These are phyloP conservation scores for Taxillus chinensis DNA, from an alignment of 164 flowering plant species.

Conservation along the genomic window DNA sequence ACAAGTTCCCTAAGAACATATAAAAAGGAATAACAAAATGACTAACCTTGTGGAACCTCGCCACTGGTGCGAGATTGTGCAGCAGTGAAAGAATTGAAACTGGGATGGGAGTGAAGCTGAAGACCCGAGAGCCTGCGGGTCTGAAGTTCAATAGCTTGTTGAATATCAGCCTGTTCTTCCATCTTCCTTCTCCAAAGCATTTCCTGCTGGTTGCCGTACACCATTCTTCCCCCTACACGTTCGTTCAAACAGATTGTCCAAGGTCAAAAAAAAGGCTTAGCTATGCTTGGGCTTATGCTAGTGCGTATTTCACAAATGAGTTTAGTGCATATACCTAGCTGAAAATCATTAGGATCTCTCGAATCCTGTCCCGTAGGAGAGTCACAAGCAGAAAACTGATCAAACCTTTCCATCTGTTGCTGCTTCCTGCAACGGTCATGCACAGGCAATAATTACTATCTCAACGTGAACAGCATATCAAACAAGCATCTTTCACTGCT, in stretches of 20 bases:
- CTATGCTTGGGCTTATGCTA: not conserved
- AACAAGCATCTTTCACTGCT: too few species aligned
- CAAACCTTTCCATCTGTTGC: slow-evolving; percentile 57
- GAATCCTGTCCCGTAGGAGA: slow-evolving; percentile 67
- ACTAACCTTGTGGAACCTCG: slow-evolving; percentile 24
- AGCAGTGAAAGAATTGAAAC: too few species aligned
- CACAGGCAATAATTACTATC: too few species aligned
- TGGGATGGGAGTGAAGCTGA: slow-evolving; percentile 26
- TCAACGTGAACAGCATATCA: too few species aligned
- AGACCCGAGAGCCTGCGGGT: slow-evolving; percentile 38
- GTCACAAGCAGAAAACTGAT: slow-evolving; percentile 41
- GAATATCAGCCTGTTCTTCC: slow-evolving; percentile 50
- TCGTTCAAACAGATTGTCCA: not conserved
- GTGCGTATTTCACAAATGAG: too few species aligned
- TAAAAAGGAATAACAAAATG: not conserved
- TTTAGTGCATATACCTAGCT: slow-evolving; percentile 33
- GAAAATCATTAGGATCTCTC: slow-evolving; percentile 71
- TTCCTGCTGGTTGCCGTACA: slow-evolving; percentile 40
- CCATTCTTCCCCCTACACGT: slow-evolving; percentile 30
- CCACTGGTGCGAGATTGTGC: slow-evolving; percentile 9
- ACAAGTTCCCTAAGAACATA: too few species aligned
- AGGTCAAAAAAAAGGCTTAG: not conserved
- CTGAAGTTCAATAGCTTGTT: slow-evolving; percentile 56
- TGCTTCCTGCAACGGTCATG: slow-evolving; percentile 24
- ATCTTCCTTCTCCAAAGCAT: slow-evolving; percentile 49